phyloP scores from a whole-genome alignment of 83 land plant genomes.

The Larix sibirica region DNA sequence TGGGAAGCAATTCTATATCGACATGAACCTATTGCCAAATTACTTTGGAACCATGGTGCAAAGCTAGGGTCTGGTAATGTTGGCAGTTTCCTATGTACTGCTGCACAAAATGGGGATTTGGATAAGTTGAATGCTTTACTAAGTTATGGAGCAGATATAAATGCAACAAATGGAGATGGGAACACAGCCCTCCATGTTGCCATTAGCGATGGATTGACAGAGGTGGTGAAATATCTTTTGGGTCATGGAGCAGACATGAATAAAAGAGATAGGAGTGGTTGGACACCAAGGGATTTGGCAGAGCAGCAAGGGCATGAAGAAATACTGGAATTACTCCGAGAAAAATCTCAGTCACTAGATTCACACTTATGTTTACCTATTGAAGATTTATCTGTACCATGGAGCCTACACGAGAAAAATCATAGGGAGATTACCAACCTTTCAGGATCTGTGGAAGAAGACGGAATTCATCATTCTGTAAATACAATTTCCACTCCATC shows the following conservation, averaged over 20 bases:
- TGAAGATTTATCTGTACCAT: background rate
- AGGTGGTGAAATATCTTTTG: constrained; percentile 44
- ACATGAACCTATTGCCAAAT: constrained; percentile 33
- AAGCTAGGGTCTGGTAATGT: constrained; percentile 18
- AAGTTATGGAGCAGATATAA: constrained; percentile 37
- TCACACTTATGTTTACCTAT: no score
- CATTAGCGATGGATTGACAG: constrained; percentile 28
- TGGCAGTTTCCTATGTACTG: constrained; percentile 47
- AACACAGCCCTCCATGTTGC: constrained; percentile 61
- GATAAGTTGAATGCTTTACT: constrained; percentile 41
- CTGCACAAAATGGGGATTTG: constrained; percentile 40
- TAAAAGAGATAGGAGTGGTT: constrained; percentile 37
- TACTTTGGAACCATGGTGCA: constrained; percentile 46
- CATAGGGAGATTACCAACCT: background rate
- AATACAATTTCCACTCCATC: no score
- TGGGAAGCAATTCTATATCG: constrained; percentile 53
- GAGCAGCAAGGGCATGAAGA: constrained; percentile 64
- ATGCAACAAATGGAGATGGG: constrained; percentile 28
- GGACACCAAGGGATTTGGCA: constrained; percentile 50
- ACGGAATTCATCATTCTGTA: background rate
- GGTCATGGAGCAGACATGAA: constrained; percentile 54
- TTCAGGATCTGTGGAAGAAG: background rate
- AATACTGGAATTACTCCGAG: constrained; percentile 31
- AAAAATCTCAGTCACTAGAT: background rate
- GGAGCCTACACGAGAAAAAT: background rate